phyloP scores from a whole-genome alignment of 2,329 filamentous ascomycete species.

The Hypocrella siamensis region DNA sequence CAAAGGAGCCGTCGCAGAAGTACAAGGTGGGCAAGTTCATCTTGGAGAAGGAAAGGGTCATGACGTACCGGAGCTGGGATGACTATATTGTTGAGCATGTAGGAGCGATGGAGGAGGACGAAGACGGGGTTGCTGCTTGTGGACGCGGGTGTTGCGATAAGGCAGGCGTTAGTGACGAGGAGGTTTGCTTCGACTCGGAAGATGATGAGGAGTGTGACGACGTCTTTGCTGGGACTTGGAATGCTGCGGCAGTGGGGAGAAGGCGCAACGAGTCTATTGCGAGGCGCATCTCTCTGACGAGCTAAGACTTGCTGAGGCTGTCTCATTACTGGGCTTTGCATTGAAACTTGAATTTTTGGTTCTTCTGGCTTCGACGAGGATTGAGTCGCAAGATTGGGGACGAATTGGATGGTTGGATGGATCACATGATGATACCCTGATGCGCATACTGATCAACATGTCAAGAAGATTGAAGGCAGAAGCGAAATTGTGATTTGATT shows the following conservation, averaged over 20 bases:
- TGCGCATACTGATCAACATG: too few species aligned
- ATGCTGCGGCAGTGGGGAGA: slow-evolving; percentile 32
- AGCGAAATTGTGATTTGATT: too few species aligned
- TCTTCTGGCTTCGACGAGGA: too few species aligned
- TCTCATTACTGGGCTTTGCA: too few species aligned
- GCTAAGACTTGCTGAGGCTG: too few species aligned
- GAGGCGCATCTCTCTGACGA: slow-evolving; percentile 5
- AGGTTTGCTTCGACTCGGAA: slow-evolving; percentile 43
- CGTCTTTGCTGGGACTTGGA: slow-evolving; percentile 46
- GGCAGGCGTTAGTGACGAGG: too few species aligned
- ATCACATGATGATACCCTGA: too few species aligned
- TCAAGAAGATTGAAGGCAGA: too few species aligned
- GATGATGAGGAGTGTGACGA: slow-evolving; percentile 55
- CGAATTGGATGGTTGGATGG: too few species aligned
- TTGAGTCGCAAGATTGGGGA: too few species aligned
- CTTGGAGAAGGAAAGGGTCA: slow-evolving; percentile 43
- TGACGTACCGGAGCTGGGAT: slow-evolving; percentile 36
- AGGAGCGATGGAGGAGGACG: slow-evolving; percentile 3
- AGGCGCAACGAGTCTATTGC: slow-evolving; percentile 24
- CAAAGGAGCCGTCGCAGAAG: slow-evolving; percentile 39
- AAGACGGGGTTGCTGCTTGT: slow-evolving; percentile 1
- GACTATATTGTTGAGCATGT: slow-evolving; percentile 9
- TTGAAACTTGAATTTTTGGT: too few species aligned
- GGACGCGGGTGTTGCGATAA: neutral
- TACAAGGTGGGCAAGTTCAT: slow-evolving; percentile 59